Evolutionary conservation across 495 filamentous ascomycete species (phyloP), one percentile per base, ranked within the genome.

Genomic region (Pyronema omphalodes): DNA sequence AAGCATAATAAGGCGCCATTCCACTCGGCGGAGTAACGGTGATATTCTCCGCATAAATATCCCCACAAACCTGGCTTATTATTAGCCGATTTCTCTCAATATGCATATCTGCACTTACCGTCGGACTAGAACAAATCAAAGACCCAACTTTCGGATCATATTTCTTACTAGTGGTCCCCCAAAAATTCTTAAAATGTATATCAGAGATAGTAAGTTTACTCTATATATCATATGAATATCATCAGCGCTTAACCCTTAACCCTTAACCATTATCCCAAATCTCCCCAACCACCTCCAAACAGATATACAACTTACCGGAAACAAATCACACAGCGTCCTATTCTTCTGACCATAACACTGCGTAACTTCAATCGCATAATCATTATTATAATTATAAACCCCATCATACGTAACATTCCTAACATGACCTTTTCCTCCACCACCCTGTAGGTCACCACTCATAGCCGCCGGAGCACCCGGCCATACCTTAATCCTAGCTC

Each of bases 401-500:
- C 66, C 70, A 55, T 78, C 70, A 58, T 76, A 81, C 17, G 74
- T 78, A 56, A 80, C 70, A 59, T 76, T 76, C 43, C 67, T 68
- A 36, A 79, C 76, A 37, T 60, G 62, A 37, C 78, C 78, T 1
- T 61, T 65, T 14, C 78, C 78, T 9, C 78, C 78, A 17, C 78
- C 78, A 23, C 77, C 78, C 62, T 80, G 76, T 1, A 81, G 71
- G 53, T 79, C 76, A 17, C 70, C 72, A 6, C 70, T 75, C 18
- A 77, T 59, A 1, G 65, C 71, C 14, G 71, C 70, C 12, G 70
- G 61, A 15, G 68, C 62, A 43, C 77, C 77, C 1, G 79, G 77
- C 79, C 79, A 82, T 58, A 80, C 78, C 67, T 84, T 83, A 67
- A 83, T 83, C 41, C 80, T 78, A 7, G 79, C 81, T 46, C 80